These are phyloP conservation scores for Diplodia seriata DNA, from an alignment of 2,329 filamentous ascomycete genomes.

Conservation along the genomic window DNA sequence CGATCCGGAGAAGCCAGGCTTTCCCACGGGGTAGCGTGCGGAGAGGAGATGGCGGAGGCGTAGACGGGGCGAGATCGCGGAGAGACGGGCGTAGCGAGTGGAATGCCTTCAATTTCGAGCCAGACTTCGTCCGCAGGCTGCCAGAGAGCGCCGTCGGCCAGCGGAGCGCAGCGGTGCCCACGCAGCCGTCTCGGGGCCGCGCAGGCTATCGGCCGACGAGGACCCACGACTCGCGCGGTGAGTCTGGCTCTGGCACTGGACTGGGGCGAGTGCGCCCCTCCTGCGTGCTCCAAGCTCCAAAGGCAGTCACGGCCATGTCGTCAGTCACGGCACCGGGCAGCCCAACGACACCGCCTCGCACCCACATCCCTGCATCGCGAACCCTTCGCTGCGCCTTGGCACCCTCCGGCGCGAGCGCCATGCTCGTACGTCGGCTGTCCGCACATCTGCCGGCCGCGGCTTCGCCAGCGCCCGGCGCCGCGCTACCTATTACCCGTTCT, in stretches of 20 bases:
- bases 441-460: not conserved
- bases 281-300: not conserved
- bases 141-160: not conserved
- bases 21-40: slow-evolving; percentile 24
- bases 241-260: not conserved
- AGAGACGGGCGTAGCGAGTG: not conserved
- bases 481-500: not conserved
- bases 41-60: slow-evolving; percentile 10
- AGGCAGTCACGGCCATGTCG: not conserved
- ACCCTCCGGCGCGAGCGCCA: not conserved
- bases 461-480: not conserved
- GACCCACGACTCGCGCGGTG: slow-evolving; percentile 15
- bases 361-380: not conserved
- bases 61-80: slow-evolving; percentile 13
- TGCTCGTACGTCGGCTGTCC: not conserved
- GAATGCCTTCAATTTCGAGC: not conserved
- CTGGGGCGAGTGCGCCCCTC: not conserved
- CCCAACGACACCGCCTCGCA: slow-evolving; percentile 1
- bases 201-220: not conserved
- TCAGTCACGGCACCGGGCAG: not conserved
- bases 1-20: slow-evolving; percentile 25
- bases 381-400: slow-evolving; percentile 1
- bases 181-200: slow-evolving; percentile 11
- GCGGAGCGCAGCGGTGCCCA: not conserved
- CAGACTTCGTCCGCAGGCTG: not conserved